phyloP scores from a whole-genome alignment of 768 basidiomycete genomes.

The Kwoniella bestiolae region DNA sequence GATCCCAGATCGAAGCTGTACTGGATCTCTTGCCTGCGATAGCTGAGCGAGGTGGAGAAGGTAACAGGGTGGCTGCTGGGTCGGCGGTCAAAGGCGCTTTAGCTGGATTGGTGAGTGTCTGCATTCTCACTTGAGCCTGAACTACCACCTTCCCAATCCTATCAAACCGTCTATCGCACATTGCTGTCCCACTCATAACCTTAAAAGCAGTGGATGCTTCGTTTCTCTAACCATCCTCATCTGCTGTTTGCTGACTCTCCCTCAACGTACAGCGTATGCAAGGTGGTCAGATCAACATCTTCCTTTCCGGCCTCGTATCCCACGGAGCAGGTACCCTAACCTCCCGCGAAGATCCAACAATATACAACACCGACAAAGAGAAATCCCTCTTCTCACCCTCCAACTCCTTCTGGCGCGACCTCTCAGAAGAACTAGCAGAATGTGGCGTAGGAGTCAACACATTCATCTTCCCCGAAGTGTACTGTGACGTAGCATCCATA shows the following conservation, averaged over 20 bases:
- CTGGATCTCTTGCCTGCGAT: slow-evolving; percentile 69
- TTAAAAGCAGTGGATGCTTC: too few species aligned
- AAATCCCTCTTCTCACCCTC: slow-evolving; percentile 76
- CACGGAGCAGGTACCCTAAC: slow-evolving; percentile 73
- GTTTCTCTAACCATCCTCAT: background rate
- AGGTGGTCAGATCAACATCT: slow-evolving; percentile 78
- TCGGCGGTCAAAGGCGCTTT: slow-evolving; percentile 74
- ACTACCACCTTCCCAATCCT: background rate
- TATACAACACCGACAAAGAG: slow-evolving; percentile 87
- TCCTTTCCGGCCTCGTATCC: slow-evolving; percentile 71
- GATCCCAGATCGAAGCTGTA: slow-evolving; percentile 69
- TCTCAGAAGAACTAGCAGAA: slow-evolving; percentile 86
- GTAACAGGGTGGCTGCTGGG: slow-evolving; percentile 70
- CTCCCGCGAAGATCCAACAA: slow-evolving; percentile 65
- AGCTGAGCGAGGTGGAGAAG: slow-evolving; percentile 61
- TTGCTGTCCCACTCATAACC: too few species aligned
- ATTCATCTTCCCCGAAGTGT: slow-evolving; percentile 78
- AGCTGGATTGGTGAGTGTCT: slow-evolving; percentile 68
- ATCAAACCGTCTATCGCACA: too few species aligned
- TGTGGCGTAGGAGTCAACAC: slow-evolving; percentile 87
- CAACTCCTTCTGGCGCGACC: slow-evolving; percentile 75
- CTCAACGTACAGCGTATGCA: slow-evolving; percentile 28
- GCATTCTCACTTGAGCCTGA: background rate
- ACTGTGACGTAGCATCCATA: slow-evolving; percentile 87
- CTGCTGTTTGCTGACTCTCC: background rate